Percentiles rank a stretch among this genome's conserved stretches.
These are phyloP conservation scores for Verticillium isaacii DNA, from an alignment of 2,329 filamentous ascomycete genomes.

Conservation along the genomic window DNA sequence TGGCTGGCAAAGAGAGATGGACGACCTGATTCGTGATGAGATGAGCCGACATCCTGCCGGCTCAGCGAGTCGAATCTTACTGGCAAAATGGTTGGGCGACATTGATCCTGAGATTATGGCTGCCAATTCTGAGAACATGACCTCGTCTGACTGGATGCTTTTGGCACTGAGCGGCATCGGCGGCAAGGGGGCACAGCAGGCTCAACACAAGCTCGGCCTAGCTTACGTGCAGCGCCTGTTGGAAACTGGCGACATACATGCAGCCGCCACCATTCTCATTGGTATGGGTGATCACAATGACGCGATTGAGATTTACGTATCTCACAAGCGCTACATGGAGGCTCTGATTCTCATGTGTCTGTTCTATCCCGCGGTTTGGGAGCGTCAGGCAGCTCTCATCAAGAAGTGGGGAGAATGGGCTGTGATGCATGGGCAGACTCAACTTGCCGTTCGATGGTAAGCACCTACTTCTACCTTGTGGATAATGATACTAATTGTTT, in stretches of 20 bases:
- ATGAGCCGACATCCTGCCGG: conserved; percentile 67
- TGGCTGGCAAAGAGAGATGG: conserved; percentile 84
- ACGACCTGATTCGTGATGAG: conserved; percentile 80
- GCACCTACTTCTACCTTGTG: conserved; percentile 12
- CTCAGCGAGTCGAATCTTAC: conserved; percentile 73
- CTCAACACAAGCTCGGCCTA: conserved; percentile 85
- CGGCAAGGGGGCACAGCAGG: conserved; percentile 47
- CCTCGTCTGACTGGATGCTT: conserved; percentile 94
- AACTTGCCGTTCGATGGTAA: conserved; percentile 80
- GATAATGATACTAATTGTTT: background rate
- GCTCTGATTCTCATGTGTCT: conserved; percentile 84
- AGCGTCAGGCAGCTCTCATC: conserved; percentile 80
- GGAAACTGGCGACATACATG: conserved; percentile 85
- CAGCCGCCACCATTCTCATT: conserved; percentile 86
- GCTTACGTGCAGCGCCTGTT: conserved; percentile 87
- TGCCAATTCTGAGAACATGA: conserved; percentile 79
- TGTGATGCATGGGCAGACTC: conserved; percentile 79
- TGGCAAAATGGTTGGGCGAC: conserved; percentile 91
- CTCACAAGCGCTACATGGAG: conserved; percentile 87
- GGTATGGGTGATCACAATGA: conserved; percentile 90
- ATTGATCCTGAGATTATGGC: conserved; percentile 76
- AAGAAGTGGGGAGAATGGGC: conserved; percentile 94
- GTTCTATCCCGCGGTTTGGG: conserved; percentile 81
- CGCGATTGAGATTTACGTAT: conserved; percentile 93
- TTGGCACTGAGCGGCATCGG: conserved; percentile 87